phyloP scores from a whole-genome alignment of 2,329 filamentous ascomycete genomes.

The Diaporthe ilicicola region DNA sequence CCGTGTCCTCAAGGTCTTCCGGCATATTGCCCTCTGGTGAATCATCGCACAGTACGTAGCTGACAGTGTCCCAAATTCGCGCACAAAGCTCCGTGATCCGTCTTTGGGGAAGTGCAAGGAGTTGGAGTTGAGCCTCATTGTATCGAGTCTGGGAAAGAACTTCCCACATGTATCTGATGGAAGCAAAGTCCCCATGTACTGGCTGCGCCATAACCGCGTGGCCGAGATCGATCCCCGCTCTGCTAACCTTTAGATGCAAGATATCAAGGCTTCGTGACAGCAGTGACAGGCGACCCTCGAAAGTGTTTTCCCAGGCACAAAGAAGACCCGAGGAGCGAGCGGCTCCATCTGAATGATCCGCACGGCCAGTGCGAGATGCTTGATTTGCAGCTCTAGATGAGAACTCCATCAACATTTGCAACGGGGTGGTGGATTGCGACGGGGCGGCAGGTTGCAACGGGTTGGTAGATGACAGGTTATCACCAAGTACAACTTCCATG shows the following conservation, averaged over 20 bases:
- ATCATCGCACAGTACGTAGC: slow-evolving; percentile 85
- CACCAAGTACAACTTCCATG: slow-evolving; percentile 33
- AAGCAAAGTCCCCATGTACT: slow-evolving; percentile 75
- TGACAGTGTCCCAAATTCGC: slow-evolving; percentile 80
- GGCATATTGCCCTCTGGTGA: slow-evolving; percentile 90
- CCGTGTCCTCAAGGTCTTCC: slow-evolving; percentile 76
- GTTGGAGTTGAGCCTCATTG: slow-evolving; percentile 45
- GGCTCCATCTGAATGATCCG: slow-evolving; percentile 91
- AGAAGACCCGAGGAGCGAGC: slow-evolving; percentile 79
- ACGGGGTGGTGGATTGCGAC: slow-evolving; percentile 35
- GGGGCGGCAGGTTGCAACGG: too few species aligned
- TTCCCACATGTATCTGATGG: slow-evolving; percentile 68
- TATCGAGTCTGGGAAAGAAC: slow-evolving; percentile 55
- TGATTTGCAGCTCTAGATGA: slow-evolving; percentile 62
- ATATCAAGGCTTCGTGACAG: slow-evolving; percentile 65
- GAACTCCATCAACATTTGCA: slow-evolving; percentile 57
- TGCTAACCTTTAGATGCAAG: slow-evolving; percentile 70
- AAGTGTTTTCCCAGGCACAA: slow-evolving; percentile 62
- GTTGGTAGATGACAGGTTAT: slow-evolving; percentile 30
- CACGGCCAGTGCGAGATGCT: slow-evolving; percentile 78
- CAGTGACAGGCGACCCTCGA: slow-evolving; percentile 56
- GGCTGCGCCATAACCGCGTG: slow-evolving; percentile 72
- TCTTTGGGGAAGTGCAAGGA: slow-evolving; percentile 54
- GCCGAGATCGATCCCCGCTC: slow-evolving; percentile 72
- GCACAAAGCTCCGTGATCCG: slow-evolving; percentile 69